Evolutionary conservation across 2,329 filamentous ascomycete species (phyloP).

Genomic region (Curvularia eragrostidis): DNA sequence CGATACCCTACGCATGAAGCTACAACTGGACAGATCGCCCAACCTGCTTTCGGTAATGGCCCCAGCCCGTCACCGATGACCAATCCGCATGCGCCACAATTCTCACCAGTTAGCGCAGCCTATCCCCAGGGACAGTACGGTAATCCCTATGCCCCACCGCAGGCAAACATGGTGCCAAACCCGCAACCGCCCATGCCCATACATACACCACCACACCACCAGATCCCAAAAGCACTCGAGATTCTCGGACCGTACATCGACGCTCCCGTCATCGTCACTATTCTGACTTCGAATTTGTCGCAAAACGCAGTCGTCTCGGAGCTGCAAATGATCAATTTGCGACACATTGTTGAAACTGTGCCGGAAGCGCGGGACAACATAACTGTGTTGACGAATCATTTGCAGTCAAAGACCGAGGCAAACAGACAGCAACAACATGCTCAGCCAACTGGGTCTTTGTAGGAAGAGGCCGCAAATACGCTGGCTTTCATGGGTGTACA

Average conservation of each 20-base stretch:
- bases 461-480: background rate
- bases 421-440: constrained; percentile 13
- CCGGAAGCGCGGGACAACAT: constrained; percentile 68
- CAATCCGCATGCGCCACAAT: constrained; percentile 46
- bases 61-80: constrained; percentile 38
- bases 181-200: constrained; percentile 21
- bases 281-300: constrained; percentile 41
- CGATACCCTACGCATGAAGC: constrained; percentile 27
- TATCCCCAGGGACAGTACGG: constrained; percentile 36
- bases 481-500: background rate
- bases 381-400: constrained; percentile 31
- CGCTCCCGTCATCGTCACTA: constrained; percentile 50
- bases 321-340: constrained; percentile 75
- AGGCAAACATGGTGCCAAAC: constrained; percentile 14
- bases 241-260: constrained; percentile 55
- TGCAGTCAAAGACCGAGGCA: constrained; percentile 23
- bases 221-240: constrained; percentile 48
- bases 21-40: constrained; percentile 21
- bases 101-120: constrained; percentile 38
- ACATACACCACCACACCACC: constrained; percentile 31
- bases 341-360: constrained; percentile 70
- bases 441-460: constrained; percentile 8
- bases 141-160: constrained; percentile 28
- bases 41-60: constrained; percentile 30
- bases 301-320: constrained; percentile 46